Percentiles rank a stretch among this genome's conserved stretches.
phyloP scores from a whole-genome alignment of 2,329 filamentous ascomycete genomes.

The Cryphonectria carpinicola region DNA sequence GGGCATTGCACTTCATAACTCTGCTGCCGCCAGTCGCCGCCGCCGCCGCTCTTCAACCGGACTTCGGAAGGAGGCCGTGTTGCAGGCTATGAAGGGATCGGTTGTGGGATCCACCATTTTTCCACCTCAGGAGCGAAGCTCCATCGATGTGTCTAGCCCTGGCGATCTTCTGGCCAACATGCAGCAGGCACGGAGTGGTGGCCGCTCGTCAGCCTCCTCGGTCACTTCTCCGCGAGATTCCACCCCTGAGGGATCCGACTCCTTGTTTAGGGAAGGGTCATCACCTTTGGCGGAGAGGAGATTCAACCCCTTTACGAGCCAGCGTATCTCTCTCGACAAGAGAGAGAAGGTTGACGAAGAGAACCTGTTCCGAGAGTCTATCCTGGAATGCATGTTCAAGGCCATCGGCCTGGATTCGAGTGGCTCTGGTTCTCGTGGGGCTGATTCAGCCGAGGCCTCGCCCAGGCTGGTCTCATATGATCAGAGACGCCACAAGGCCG shows the following conservation, averaged over 20 bases:
- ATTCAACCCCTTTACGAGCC: slow-evolving; percentile 61
- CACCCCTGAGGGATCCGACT: slow-evolving; percentile 34
- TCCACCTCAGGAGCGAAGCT: slow-evolving; percentile 46
- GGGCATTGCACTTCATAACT: slow-evolving; percentile 93
- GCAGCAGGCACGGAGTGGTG: slow-evolving; percentile 67
- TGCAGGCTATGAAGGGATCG: slow-evolving; percentile 66
- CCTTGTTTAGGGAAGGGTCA: slow-evolving; percentile 41
- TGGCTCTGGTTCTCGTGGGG: slow-evolving; percentile 66
- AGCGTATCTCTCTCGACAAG: slow-evolving; percentile 62
- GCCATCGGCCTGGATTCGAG: slow-evolving; percentile 80
- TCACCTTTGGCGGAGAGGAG: slow-evolving; percentile 55
- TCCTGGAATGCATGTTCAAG: slow-evolving; percentile 95
- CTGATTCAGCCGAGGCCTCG: slow-evolving; percentile 80
- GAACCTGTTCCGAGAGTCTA: slow-evolving; percentile 82
- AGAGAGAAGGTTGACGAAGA: slow-evolving; percentile 89
- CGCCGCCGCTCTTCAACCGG: slow-evolving; percentile 70
- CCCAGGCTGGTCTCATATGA: slow-evolving; percentile 85
- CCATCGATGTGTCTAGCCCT: slow-evolving; percentile 61
- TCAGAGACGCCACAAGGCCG: slow-evolving; percentile 75
- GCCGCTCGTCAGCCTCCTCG: slow-evolving; percentile 44
- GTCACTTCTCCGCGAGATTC: slow-evolving; percentile 36
- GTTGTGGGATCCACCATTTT: slow-evolving; percentile 46
- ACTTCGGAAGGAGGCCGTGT: slow-evolving; percentile 76
- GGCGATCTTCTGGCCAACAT: slow-evolving; percentile 83
- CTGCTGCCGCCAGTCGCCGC: slow-evolving; percentile 64